A percentile compares a stretch with the other conserved stretches of the same genome.
These are phyloP conservation scores for Hydrangea macrophylla DNA, from an alignment of 148 eudicot genomes.

Conservation along the genomic window DNA sequence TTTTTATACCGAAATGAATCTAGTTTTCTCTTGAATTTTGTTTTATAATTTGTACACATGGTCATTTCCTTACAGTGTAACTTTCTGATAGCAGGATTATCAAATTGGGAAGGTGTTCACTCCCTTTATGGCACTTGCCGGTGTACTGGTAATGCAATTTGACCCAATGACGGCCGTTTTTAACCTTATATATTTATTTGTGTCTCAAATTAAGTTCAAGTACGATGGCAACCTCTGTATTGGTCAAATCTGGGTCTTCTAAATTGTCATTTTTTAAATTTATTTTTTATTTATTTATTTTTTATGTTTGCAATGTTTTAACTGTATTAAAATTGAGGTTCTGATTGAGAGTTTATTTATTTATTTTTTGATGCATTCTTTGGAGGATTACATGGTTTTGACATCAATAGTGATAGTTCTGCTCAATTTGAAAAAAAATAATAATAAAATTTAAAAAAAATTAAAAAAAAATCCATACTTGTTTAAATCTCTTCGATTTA, in stretches of 20 bases:
- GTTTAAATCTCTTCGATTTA: too few relatives aligned
- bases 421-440: too few relatives aligned
- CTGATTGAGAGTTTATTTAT: too few relatives aligned
- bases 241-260: background rate
- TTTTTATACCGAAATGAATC: background rate
- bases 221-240: background rate
- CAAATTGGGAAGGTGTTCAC: conserved; percentile 37
- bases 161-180: background rate
- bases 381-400: too few relatives aligned
- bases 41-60: background rate
- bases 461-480: too few relatives aligned
- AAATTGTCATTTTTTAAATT: background rate
- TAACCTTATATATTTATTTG: background rate
- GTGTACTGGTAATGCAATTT: conserved; percentile 63
- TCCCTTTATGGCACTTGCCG: conserved; percentile 61
- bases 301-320: too few relatives aligned
- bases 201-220: background rate
- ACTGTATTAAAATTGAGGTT: background rate
- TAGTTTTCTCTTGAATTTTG: background rate
- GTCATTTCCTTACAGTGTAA: background rate
- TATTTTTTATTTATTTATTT: too few relatives aligned
- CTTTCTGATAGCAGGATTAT: conserved; percentile 44
- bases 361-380: too few relatives aligned
- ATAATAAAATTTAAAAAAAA: too few relatives aligned
- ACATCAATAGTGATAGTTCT: too few relatives aligned